Conservation (phyloP, 2,329 filamentous ascomycete genomes). For the Aspergillus pseudoviridinutans region DNA sequence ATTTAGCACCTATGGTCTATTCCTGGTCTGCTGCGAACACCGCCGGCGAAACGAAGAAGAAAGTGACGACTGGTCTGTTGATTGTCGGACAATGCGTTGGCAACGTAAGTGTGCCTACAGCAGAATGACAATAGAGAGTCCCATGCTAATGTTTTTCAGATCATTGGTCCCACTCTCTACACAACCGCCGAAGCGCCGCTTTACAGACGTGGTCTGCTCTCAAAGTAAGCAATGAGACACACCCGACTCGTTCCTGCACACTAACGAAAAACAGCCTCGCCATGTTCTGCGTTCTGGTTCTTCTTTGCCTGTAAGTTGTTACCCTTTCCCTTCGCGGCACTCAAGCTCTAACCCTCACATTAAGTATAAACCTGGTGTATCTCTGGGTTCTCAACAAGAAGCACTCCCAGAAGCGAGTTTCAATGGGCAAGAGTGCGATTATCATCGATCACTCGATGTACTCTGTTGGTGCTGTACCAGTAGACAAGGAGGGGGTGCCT, state of each 20-base stretch:
- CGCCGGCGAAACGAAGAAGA: constrained; percentile 66
- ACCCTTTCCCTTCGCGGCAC: background rate
- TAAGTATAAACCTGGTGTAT: constrained; percentile 42
- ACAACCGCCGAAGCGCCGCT: constrained; percentile 57
- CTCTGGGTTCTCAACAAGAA: constrained; percentile 52
- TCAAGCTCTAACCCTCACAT: background rate
- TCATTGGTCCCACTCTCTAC: constrained; percentile 63
- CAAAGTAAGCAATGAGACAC: constrained; percentile 41
- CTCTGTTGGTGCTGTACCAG: constrained; percentile 26
- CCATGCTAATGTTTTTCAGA: constrained; percentile 23
- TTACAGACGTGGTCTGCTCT: constrained; percentile 55
- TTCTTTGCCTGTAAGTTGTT: constrained; percentile 43
- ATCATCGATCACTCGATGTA: constrained; percentile 59
- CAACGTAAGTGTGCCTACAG: constrained; percentile 41
- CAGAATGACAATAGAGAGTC: background rate
- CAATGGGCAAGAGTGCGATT: constrained; percentile 56
- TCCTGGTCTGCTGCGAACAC: constrained; percentile 64
- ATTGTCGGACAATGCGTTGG: constrained; percentile 64
- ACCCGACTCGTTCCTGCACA: background rate
- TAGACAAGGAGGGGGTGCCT: constrained; percentile 26
- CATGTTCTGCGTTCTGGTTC: constrained; percentile 58
- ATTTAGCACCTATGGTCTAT: constrained; percentile 60
- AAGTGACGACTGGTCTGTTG: constrained; percentile 60
- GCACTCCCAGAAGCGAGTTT: constrained; percentile 53
- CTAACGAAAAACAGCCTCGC: constrained; percentile 37